Conservation (phyloP, 2,329 filamentous ascomycete genomes). For the Cryphonectria carpinicola region DNA sequence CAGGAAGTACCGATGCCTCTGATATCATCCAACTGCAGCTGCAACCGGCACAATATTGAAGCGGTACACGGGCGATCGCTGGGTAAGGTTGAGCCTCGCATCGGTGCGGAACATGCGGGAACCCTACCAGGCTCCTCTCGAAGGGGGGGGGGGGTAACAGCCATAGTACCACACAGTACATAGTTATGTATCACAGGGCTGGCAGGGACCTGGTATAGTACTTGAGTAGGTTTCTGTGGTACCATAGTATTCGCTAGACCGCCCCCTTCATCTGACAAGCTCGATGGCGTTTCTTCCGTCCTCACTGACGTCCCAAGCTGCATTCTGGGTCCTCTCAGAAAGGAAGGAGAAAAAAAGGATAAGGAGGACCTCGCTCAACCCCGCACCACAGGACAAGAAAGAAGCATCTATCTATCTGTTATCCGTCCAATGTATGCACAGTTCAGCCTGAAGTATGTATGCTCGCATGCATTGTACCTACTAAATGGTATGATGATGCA, state of each 20-base stretch:
- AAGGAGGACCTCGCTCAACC: neutral
- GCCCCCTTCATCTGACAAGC: neutral
- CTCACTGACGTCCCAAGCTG: neutral
- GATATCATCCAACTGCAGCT: constrained; percentile 10
- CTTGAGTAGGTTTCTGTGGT: neutral
- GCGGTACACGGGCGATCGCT: constrained; percentile 9
- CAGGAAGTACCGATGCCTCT: constrained; percentile 4
- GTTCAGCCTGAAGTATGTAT: neutral
- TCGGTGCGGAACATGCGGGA: constrained; percentile 7
- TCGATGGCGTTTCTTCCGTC: neutral
- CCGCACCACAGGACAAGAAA: neutral
- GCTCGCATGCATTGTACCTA: neutral
- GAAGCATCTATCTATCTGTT: neutral
- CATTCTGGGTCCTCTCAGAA: neutral
- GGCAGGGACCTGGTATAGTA: constrained; percentile 1
- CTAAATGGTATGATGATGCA: neutral
- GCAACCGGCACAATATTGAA: constrained; percentile 13
- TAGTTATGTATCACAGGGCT: neutral
- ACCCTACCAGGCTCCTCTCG: constrained; percentile 11
- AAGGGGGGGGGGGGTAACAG: neutral
- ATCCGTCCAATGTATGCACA: neutral
- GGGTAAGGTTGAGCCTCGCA: constrained; percentile 26
- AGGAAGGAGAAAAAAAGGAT: neutral
- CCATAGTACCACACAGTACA: neutral
- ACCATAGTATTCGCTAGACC: neutral